Base-by-base conservation (phyloP, 2,329 filamentous ascomycete species). In the Aspergillus sergii region DNA sequence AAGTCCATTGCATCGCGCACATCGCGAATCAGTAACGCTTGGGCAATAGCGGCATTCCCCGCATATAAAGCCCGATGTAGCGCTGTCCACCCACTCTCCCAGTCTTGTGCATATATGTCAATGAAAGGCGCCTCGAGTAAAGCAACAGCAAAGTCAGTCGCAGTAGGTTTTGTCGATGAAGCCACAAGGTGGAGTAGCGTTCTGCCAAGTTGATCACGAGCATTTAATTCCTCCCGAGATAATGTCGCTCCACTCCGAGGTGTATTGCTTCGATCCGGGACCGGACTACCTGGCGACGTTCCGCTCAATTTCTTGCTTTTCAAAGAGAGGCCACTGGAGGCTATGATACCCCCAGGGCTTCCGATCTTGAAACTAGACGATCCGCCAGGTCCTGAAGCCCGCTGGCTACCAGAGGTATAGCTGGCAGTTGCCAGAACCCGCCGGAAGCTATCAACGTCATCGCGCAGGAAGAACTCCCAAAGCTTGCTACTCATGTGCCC, bases 391-490 rank as follows among this genome's bases (percentile, higher is more conserved):
- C 68, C 72, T 55, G 68, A 62, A 63, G 69, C 61, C 62, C 75
- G 68, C 62, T 74, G 76, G 53, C 74, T 69, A 65, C 72, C 73
- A 64, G 72, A 66, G 51, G 75, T 82, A 85, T 81, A 85, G 75
- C 85, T 84, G 80, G 90, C 85, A 78, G 88, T 88, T 75, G 89
- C 89, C 86, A 99, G 86, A 76, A 96, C 87, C 83, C 90, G 91
- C 83, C 91, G 91, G 86, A 99, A 98, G 77, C 84, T 89, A 79
- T 96, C 94, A 88, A 97, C 91, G 88, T 99, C 93, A 86, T 97
- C 92, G 88, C 97, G 91, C 85, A 96, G 91, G 79, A 94, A 98
- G 79, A 88, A 92, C 86, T 93, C 94, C 94, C 94, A 97, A 80
- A 99, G 89, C 87, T 91, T 88, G 84, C 93, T 91, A 90, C 92